phyloP scores from a whole-genome alignment of 352 stramenopile genomes.

The Phytophthora melonis region DNA sequence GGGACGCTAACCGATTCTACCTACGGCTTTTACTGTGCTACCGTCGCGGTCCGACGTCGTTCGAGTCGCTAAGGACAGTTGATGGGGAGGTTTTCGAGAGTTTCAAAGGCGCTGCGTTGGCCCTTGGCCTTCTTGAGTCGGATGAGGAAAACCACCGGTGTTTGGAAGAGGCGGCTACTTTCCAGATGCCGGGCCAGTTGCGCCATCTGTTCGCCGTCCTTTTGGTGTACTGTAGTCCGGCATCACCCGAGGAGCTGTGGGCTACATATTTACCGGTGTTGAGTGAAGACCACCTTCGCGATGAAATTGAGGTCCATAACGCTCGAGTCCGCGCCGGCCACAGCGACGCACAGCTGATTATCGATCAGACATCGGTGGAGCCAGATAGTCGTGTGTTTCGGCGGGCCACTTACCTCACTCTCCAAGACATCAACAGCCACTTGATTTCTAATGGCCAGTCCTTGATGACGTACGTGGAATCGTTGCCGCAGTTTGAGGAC shows the following conservation, averaged over 20 bases:
- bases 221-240: conserved; percentile 6
- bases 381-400: too few relatives aligned
- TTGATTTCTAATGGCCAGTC: too few relatives aligned
- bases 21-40: conserved; percentile 10
- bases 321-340: too few relatives aligned
- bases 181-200: conserved; percentile 13
- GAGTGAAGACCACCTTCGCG: too few relatives aligned
- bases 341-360: too few relatives aligned
- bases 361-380: too few relatives aligned
- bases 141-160: conserved; percentile 14
- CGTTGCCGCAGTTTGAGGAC: too few relatives aligned
- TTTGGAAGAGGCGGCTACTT: background rate
- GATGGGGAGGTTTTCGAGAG: background rate
- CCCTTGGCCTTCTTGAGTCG: background rate
- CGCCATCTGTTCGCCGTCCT: conserved; percentile 14
- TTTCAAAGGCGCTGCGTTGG: background rate
- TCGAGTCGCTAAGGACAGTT: background rate
- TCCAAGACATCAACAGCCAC: too few relatives aligned
- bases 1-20: conserved; percentile 5
- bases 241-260: background rate
- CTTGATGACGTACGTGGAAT: too few relatives aligned
- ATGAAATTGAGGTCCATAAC: too few relatives aligned
- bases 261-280: too few relatives aligned
- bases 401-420: too few relatives aligned
- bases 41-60: background rate